Evolutionary conservation across 345 rosid genomes (phyloP).

Genomic region (Citrus sp.): DNA sequence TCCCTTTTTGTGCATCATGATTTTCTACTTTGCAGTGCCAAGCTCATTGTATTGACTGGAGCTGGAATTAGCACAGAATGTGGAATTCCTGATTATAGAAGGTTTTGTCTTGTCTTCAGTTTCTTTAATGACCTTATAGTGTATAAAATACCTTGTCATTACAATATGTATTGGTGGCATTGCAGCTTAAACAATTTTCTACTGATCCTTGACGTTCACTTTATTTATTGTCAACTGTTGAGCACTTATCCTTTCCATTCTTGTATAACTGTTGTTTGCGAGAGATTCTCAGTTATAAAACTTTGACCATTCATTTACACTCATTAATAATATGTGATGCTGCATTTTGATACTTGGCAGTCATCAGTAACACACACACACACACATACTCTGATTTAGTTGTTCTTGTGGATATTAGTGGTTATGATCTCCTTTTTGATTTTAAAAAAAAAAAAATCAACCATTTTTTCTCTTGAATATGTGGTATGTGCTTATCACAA

Average conservation of each 20-base stretch:
- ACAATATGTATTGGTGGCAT: not conserved
- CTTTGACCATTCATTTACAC: not conserved
- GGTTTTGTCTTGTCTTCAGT: conserved; percentile 34
- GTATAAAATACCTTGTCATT: not conserved
- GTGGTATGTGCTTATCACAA: not conserved
- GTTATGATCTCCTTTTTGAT: not conserved
- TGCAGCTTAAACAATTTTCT: not conserved
- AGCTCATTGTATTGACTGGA: conserved; percentile 77
- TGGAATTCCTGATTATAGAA: conserved; percentile 97
- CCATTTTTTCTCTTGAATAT: not conserved
- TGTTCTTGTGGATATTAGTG: not conserved
- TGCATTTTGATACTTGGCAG: not conserved
- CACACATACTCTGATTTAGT: not conserved
- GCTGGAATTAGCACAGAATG: conserved; percentile 95
- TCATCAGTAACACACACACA: not conserved
- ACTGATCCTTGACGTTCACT: not conserved
- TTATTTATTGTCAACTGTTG: not conserved
- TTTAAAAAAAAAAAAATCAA: not conserved
- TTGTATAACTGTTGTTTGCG: not conserved
- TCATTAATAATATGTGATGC: not conserved
- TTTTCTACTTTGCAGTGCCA: conserved; percentile 41
- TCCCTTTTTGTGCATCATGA: not conserved
- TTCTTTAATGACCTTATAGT: not conserved
- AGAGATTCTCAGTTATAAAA: not conserved
- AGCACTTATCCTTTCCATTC: not conserved